These are phyloP conservation scores for Paspalum vaginatum DNA, from an alignment of 176 grass and related monocot genomes.

Conservation along the genomic window DNA sequence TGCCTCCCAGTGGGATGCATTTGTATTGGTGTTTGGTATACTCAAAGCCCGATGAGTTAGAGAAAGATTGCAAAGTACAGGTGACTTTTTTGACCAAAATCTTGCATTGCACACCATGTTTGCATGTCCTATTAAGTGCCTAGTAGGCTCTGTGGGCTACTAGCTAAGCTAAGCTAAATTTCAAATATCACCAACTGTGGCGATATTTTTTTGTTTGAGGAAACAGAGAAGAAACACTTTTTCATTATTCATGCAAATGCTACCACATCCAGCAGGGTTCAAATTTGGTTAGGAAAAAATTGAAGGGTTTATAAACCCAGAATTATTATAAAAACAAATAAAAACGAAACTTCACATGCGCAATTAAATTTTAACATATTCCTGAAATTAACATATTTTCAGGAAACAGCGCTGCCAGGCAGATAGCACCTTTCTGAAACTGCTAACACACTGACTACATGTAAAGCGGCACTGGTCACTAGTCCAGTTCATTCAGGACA, in stretches of 20 bases:
- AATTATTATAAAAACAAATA: not conserved
- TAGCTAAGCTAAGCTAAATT: not conserved
- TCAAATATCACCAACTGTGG: not conserved
- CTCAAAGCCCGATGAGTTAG: constrained; percentile 31
- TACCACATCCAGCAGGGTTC: not conserved
- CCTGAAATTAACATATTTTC: not conserved
- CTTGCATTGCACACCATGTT: constrained; percentile 26
- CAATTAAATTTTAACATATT: not conserved
- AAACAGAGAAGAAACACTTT: not conserved
- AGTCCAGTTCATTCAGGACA: constrained; percentile 3
- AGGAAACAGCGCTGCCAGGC: not conserved
- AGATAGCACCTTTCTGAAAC: constrained; percentile 6
- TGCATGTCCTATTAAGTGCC: not conserved
- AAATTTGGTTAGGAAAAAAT: not conserved
- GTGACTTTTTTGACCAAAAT: constrained; percentile 17
- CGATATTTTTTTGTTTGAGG: not conserved
- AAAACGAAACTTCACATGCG: not conserved
- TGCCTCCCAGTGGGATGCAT: constrained; percentile 62
- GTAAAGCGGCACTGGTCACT: not conserved
- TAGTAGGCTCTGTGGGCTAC: constrained; percentile 20
- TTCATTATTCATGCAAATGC: not conserved
- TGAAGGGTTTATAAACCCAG: not conserved
- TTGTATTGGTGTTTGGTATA: constrained; percentile 39
- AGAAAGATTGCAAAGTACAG: constrained; percentile 18
- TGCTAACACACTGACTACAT: not conserved